phyloP scores from a whole-genome alignment of 768 basidiomycete genomes.

The Agrocybe praecox region DNA sequence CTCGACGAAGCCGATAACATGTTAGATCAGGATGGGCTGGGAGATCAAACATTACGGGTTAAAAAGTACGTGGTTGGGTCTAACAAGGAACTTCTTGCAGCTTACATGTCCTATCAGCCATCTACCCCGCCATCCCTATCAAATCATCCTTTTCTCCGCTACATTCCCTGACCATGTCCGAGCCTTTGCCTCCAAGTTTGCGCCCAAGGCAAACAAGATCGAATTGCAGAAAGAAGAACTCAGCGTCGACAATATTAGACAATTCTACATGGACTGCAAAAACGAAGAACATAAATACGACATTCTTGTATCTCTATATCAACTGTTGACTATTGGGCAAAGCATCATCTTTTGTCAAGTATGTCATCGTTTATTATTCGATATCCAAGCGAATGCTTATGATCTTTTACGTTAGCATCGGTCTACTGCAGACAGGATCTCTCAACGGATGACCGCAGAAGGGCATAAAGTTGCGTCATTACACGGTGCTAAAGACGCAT shows the following conservation, averaged over 20 bases:
- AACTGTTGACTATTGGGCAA: constrained; percentile 91
- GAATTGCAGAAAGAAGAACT: constrained; percentile 93
- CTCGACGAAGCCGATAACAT: constrained; percentile 99
- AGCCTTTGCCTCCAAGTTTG: constrained; percentile 89
- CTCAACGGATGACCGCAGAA: constrained; percentile 86
- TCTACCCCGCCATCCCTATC: constrained; percentile 59
- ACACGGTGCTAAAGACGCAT: constrained; percentile 90
- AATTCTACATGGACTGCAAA: constrained; percentile 97
- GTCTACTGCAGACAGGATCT: constrained; percentile 91
- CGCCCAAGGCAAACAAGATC: constrained; percentile 95
- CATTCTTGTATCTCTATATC: constrained; percentile 88
- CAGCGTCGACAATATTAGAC: constrained; percentile 90
- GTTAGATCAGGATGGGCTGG: constrained; percentile 92
- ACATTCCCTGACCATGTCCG: constrained; percentile 97
- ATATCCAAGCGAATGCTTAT: background rate
- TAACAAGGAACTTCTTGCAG: background rate
- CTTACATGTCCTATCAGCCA: constrained; percentile 24
- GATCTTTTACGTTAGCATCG: constrained; percentile 58
- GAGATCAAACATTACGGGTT: constrained; percentile 90
- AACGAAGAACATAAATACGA: constrained; percentile 95
- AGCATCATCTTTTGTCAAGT: constrained; percentile 99
- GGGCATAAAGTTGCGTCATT: constrained; percentile 97
- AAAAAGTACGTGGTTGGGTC: constrained; percentile 71
- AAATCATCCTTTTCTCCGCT: constrained; percentile 96
- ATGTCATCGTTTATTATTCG: constrained; percentile 24